phyloP scores from a whole-genome alignment of 2,329 filamentous ascomycete species.

The Colletotrichum eleusines region DNA sequence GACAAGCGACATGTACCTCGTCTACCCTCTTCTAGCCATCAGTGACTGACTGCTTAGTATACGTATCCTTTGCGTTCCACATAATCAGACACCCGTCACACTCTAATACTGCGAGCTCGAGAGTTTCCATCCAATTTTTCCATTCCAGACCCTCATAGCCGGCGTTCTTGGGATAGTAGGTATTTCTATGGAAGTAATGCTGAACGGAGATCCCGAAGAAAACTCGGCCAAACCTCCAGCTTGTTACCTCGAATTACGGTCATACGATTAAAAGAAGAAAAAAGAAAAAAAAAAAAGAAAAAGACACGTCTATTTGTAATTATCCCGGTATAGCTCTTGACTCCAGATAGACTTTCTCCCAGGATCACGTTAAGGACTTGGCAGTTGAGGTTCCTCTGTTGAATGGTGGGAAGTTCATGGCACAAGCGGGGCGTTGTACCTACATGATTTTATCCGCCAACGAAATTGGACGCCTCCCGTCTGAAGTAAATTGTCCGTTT shows the following conservation, averaged over 20 bases:
- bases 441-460: neutral
- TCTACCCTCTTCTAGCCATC: neutral
- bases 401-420: neutral
- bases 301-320: neutral
- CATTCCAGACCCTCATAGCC: neutral
- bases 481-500: neutral
- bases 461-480: neutral
- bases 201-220: no score
- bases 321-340: neutral
- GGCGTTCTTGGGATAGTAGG: neutral
- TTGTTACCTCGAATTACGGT: neutral
- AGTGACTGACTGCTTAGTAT: no score
- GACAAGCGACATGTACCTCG: no score
- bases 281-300: no score
- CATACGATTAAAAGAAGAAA: neutral
- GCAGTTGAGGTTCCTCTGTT: neutral
- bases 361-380: neutral
- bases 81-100: neutral
- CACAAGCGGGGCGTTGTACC: neutral
- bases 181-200: no score
- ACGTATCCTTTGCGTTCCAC: neutral
- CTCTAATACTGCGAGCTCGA: neutral
- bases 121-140: neutral
- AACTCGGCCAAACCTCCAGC: no score
- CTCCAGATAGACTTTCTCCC: neutral